phyloP scores from a whole-genome alignment of 179 eudicot species.

The Heliamphora pulchella region DNA sequence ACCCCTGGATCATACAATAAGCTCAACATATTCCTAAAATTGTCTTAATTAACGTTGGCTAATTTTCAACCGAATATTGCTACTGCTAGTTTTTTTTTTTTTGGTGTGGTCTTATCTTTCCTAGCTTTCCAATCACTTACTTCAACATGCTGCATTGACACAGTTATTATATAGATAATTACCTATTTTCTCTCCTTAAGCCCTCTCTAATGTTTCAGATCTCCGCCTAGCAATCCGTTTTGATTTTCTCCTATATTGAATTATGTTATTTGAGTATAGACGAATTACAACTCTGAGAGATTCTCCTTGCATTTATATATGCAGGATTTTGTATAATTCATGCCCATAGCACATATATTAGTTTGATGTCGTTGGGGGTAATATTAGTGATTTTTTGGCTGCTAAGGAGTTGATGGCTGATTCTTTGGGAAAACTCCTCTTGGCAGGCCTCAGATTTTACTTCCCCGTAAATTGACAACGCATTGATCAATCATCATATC shows the following conservation, averaged over 20 bases:
- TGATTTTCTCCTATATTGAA: no score
- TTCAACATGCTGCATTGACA: no score
- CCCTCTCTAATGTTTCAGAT: neutral
- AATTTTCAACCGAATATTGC: no score
- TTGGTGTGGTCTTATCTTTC: no score
- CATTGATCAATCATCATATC: neutral
- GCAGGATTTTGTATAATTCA: neutral
- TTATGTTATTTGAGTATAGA: neutral
- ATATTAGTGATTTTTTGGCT: neutral
- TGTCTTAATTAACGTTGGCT: no score
- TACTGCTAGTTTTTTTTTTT: no score
- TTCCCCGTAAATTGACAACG: no score
- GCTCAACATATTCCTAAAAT: no score
- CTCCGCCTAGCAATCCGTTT: neutral
- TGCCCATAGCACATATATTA: neutral
- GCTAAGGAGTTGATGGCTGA: conserved; percentile 6
- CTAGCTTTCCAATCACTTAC: no score
- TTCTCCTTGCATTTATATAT: neutral
- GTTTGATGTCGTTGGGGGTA: neutral
- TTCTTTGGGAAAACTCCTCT: neutral
- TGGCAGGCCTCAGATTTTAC: neutral
- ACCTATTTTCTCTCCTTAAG: no score
- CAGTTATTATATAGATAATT: no score
- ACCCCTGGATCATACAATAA: no score
- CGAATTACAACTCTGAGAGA: neutral